These are phyloP conservation scores for Naganishia randhawae DNA, from an alignment of 768 basidiomycete genomes.

Conservation along the genomic window DNA sequence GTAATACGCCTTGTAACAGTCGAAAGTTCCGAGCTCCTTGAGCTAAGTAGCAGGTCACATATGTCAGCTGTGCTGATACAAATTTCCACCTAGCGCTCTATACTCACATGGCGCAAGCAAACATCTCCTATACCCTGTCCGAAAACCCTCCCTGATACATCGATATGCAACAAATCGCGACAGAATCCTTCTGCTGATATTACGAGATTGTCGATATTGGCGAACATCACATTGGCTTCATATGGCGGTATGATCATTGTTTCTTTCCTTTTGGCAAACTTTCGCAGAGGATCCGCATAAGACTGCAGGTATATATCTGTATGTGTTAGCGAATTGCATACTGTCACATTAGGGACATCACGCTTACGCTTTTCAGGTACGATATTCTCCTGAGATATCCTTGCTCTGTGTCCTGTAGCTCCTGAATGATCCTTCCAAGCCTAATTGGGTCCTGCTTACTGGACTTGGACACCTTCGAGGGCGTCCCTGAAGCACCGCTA, in stretches of 20 bases:
- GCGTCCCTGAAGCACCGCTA: conserved; percentile 56
- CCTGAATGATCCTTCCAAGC: conserved; percentile 64
- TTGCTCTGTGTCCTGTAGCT: conserved; percentile 82
- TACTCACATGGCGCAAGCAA: conserved; percentile 66
- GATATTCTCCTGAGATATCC: conserved; percentile 80
- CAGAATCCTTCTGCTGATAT: conserved; percentile 87
- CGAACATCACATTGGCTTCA: conserved; percentile 88
- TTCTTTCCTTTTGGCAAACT: conserved; percentile 75
- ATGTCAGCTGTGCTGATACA: not conserved
- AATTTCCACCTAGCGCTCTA: not conserved
- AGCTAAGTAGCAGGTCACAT: conserved; percentile 53
- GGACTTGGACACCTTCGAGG: conserved; percentile 57
- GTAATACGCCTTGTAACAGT: conserved; percentile 87
- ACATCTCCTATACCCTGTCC: conserved; percentile 73
- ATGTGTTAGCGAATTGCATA: not conserved
- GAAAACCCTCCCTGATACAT: conserved; percentile 59
- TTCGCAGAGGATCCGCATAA: conserved; percentile 86
- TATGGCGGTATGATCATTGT: conserved; percentile 83
- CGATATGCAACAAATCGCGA: conserved; percentile 73
- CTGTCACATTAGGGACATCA: not conserved
- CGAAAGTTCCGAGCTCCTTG: conserved; percentile 75
- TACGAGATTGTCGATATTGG: conserved; percentile 83
- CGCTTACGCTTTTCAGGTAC: conserved; percentile 63
- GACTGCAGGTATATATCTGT: conserved; percentile 51
- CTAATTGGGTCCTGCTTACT: conserved; percentile 32